Conservation (phyloP, 2,329 filamentous ascomycete genomes). For the Curvularia sp. region DNA sequence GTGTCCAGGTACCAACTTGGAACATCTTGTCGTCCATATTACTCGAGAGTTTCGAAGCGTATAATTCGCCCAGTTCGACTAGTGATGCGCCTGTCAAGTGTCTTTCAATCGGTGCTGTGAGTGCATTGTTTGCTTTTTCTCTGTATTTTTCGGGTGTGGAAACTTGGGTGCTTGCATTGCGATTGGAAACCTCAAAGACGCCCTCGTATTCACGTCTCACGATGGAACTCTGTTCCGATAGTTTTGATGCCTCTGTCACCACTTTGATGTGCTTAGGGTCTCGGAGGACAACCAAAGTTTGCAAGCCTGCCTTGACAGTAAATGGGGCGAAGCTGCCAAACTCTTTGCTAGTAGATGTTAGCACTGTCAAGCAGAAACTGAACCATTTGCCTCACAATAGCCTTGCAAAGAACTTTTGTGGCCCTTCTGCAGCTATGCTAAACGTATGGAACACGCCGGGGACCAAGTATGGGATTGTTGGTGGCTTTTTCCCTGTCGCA, state of each 20-base stretch:
- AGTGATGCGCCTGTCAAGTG: conserved; percentile 27
- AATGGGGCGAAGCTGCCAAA: conserved; percentile 36
- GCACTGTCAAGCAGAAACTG: background rate
- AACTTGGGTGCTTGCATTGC: background rate
- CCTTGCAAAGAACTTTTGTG: conserved; percentile 34
- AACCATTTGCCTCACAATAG: conserved; percentile 26
- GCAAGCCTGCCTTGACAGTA: conserved; percentile 28
- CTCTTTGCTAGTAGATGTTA: conserved; percentile 29
- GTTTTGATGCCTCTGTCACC: conserved; percentile 17
- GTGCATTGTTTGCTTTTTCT: conserved; percentile 9
- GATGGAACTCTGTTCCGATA: background rate
- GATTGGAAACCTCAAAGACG: background rate
- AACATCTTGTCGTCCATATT: conserved; percentile 44
- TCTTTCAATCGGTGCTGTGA: conserved; percentile 17
- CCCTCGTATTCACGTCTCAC: background rate
- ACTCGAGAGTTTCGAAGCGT: conserved; percentile 29
- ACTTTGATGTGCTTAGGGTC: conserved; percentile 32
- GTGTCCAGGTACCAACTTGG: conserved; percentile 36
- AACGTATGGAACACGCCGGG: conserved; percentile 33
- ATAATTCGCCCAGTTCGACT: conserved; percentile 20
- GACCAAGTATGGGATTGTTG: conserved; percentile 33
- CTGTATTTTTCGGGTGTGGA: background rate
- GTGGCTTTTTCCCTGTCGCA: conserved; percentile 22
- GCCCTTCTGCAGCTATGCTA: conserved; percentile 27
- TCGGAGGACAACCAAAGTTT: conserved; percentile 30